Evolutionary conservation across 306 rosid species (phyloP).

Genomic region (Benincasa hispida): DNA sequence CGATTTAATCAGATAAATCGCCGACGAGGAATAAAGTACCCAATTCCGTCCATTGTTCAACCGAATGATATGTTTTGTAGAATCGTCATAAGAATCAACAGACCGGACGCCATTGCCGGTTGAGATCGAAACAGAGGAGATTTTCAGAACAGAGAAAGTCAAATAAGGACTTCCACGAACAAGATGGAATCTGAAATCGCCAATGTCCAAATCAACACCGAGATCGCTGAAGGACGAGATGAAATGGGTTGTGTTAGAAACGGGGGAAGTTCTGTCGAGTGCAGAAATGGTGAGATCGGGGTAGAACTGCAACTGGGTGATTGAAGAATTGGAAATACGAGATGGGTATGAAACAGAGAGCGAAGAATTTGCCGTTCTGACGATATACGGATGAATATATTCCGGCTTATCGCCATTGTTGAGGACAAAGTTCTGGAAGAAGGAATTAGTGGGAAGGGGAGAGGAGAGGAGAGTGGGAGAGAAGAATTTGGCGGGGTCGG

Average conservation of each 20-base stretch:
- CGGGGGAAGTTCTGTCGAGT: background rate
- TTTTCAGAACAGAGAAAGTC: constrained; percentile 31
- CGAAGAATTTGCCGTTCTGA: constrained; percentile 44
- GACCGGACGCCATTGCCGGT: constrained; percentile 50
- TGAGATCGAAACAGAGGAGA: constrained; percentile 35
- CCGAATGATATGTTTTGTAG: constrained; percentile 36
- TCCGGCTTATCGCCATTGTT: constrained; percentile 70
- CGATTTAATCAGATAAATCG: constrained; percentile 21
- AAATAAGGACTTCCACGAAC: constrained; percentile 83
- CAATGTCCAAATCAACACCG: constrained; percentile 49
- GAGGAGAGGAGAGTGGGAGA: constrained; percentile 35
- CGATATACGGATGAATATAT: constrained; percentile 71
- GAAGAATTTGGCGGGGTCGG: constrained; percentile 66
- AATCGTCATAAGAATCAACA: constrained; percentile 22
- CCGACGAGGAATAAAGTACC: constrained; percentile 49
- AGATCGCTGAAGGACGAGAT: constrained; percentile 61
- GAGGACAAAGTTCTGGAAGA: constrained; percentile 72
- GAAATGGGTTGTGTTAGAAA: constrained; percentile 25
- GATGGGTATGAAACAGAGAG: constrained; percentile 62
- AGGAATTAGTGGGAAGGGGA: constrained; percentile 85
- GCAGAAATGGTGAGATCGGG: constrained; percentile 59
- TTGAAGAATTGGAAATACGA: constrained; percentile 23
- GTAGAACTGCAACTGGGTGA: constrained; percentile 37
- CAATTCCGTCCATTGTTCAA: constrained; percentile 71
- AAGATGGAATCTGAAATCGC: constrained; percentile 45